These are phyloP conservation scores for Coemansia sp. DNA, from an alignment of 192 early-diverging fungal genomes.

Conservation along the genomic window DNA sequence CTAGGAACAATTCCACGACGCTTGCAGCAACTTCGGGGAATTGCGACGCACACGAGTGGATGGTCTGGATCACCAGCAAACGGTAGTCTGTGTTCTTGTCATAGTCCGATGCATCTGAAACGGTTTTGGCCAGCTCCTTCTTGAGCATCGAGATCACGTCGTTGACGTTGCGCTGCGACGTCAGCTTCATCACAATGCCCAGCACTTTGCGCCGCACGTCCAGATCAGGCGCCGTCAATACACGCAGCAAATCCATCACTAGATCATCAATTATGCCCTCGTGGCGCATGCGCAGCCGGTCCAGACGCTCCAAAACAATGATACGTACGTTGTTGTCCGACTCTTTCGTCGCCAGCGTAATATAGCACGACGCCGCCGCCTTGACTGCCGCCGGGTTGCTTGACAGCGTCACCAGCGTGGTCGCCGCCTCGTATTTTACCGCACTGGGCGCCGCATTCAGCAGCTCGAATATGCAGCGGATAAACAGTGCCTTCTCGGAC, in stretches of 20 bases:
- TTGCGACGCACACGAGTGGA: constrained; percentile 92
- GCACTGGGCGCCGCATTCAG: constrained; percentile 77
- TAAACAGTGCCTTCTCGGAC: constrained; percentile 90
- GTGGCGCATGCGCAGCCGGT: constrained; percentile 83
- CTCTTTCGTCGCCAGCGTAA: constrained; percentile 86
- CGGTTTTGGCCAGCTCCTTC: constrained; percentile 93
- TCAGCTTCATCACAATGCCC: constrained; percentile 87
- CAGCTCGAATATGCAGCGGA: constrained; percentile 85
- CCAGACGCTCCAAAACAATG: constrained; percentile 88
- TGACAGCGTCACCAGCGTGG: constrained; percentile 83
- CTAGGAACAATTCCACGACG: constrained; percentile 90
- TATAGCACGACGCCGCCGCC: constrained; percentile 88
- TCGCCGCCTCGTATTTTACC: constrained; percentile 97
- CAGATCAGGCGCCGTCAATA: constrained; percentile 88
- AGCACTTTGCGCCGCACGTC: constrained; percentile 89
- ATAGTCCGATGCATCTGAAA: constrained; percentile 80
- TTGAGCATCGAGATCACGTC: constrained; percentile 91
- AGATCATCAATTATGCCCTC: constrained; percentile 85
- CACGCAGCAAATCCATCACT: constrained; percentile 95
- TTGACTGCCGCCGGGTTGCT: constrained; percentile 87
- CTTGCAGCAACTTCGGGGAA: constrained; percentile 96
- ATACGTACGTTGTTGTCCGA: constrained; percentile 98
- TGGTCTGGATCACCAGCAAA: constrained; percentile 92
- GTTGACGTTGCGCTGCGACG: constrained; percentile 84
- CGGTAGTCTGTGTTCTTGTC: constrained; percentile 86